Base-by-base conservation (phyloP, 805 yeast species). In the Jamesozyma spencerorum region DNA sequence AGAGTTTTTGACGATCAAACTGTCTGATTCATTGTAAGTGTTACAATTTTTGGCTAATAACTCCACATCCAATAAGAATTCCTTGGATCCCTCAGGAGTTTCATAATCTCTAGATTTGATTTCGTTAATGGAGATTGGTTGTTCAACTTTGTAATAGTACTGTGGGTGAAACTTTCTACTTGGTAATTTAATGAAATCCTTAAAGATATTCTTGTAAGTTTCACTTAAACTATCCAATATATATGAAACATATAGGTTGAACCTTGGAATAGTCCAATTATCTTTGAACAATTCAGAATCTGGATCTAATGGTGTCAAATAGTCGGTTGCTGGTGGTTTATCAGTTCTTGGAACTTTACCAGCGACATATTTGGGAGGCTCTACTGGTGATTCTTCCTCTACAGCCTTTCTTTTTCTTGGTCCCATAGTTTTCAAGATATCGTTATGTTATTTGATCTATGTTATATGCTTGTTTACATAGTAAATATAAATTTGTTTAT, bases 111-210 rank as follows among this genome's bases (percentile, higher is more conserved):
- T 55, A 8, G 60, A 50, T 44, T 70, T 70, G 43, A 85, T 77
- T 59, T 83, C 90, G 41, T 74, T 69, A 11, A 85, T 58, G 0
- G 94, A 80, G 2, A 83, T 75, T 2, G 95, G 94, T 18, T 63
- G 63, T 39, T 66, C 62, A 34, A 85, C 77, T 40, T 77, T 65
- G 42, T 74, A 71, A 56, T 80, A 85, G 58, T 86, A 87, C 55
- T 85, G 94, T 0, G 95, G 87, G 54, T 83, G 85, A 35, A 74
- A 62, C 55, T 80, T 78, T 49, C 78, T 75, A 19, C 82, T 72
- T 6, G 95, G 96, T 30, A 86, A 68, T 49, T 75, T 78, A 46
- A 78, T 58, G 61, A 87, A 86, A 58, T 76, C 74, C 47, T 70
- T 62, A 37, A 62, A 62, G 28, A 60, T 43, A n/a, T 39, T 41